Evolutionary conservation across 345 rosid species (phyloP), one percentile per base, ranked within the genome.

Genomic region (Rhodamnia argentea): DNA sequence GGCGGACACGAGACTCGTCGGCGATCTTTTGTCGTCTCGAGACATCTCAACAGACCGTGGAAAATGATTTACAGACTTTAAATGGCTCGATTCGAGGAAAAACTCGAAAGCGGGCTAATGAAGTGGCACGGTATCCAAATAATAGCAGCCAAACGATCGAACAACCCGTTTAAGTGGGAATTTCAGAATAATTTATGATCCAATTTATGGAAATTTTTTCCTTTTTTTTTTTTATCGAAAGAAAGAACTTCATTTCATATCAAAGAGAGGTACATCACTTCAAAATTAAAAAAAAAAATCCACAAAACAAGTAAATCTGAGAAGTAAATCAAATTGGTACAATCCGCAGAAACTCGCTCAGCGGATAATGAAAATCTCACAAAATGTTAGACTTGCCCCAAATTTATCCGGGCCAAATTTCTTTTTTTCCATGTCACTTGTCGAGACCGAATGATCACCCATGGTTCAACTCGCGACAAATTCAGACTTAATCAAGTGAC

Each of bases 131-230:
- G 10, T 29, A 3, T 23, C 42, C 75, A 29, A 29, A 64, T 29
- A 7, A 29, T 64, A 0, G 0, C 8, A 10, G 12, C 42, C 29
- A 64, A 15, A 5, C 6, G 0, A 4, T 29, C 42, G 1, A 0
- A 14, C 4, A 10, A 62, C 6, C 22, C 3, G 0, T 16, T 1
- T 0, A 7, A 7, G 11, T 1, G 75, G 18, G 40, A 2, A 16
- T 7, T n/a, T 7, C 37, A 27, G 7, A 13, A 27, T 0, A 6
- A 0, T 15, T 15, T 2, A 10, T 10, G 14, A 58, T 42, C 44
- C 44, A 42, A 4, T 42, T 4, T 42, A 42, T 42, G 7, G 44
- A 42, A 6, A 3, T 42, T 42, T 42, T 42, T 40, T 40, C 5
- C 5, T 40, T 5, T 42, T 3, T 6, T 42, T 42, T 42, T 42